A percentile compares a stretch with the other conserved stretches of the same genome.
Evolutionary conservation across 352 stramenopile species (phyloP).

Genomic region (Pythium aphanidermatum): DNA sequence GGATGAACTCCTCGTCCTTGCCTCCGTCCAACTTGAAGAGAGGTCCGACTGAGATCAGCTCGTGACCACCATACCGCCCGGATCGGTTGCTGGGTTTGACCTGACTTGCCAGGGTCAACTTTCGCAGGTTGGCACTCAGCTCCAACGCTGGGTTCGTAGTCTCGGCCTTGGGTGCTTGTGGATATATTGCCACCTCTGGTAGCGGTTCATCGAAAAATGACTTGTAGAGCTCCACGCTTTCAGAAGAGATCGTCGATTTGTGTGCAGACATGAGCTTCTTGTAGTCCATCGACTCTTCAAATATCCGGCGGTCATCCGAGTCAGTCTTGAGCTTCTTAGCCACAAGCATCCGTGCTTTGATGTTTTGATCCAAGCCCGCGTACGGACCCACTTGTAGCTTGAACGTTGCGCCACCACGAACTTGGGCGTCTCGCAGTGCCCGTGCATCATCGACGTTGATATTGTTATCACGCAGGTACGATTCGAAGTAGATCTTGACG

Average conservation of each 20-base stretch:
- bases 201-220: slow-evolving; percentile 76
- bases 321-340: slow-evolving; percentile 75
- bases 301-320: slow-evolving; percentile 55
- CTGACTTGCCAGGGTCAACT: slow-evolving; percentile 8
- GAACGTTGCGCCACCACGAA: slow-evolving; percentile 67
- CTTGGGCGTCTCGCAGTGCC: slow-evolving; percentile 56
- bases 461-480: slow-evolving; percentile 71
- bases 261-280: slow-evolving; percentile 54
- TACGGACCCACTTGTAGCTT: slow-evolving; percentile 75
- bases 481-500: slow-evolving; percentile 75
- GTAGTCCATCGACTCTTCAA: slow-evolving; percentile 62
- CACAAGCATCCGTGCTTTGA: slow-evolving; percentile 74
- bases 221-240: slow-evolving; percentile 75
- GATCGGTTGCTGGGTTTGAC: neutral
- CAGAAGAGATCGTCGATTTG: slow-evolving; percentile 43
- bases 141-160: slow-evolving; percentile 1
- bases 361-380: slow-evolving; percentile 68
- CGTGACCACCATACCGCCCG: slow-evolving; percentile 22
- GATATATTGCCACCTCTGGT: slow-evolving; percentile 48
- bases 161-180: slow-evolving; percentile 3
- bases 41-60: slow-evolving; percentile 59
- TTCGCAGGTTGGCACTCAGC: slow-evolving; percentile 7
- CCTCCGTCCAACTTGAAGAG: slow-evolving; percentile 77
- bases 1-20: slow-evolving; percentile 75
- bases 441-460: slow-evolving; percentile 64